These are phyloP conservation scores for Lipomyces lipofer DNA, from an alignment of 805 yeast genomes.

Conservation along the genomic window DNA sequence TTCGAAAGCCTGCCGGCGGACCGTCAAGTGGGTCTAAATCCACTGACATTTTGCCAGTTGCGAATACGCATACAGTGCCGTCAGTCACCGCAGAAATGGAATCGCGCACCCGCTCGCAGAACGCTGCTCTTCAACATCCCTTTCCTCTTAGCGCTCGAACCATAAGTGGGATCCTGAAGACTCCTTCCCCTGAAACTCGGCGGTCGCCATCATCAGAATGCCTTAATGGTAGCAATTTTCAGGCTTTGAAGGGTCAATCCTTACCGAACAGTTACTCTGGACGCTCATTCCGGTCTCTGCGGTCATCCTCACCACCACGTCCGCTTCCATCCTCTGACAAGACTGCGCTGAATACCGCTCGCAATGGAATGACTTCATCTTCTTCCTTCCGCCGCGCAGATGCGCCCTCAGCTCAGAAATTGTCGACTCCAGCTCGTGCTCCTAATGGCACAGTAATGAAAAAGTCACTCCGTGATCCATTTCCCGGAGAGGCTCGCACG, in stretches of 20 bases:
- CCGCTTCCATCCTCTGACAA: background rate
- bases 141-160: constrained; percentile 10
- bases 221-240: background rate
- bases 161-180: constrained; percentile 2
- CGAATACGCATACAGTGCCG: no score
- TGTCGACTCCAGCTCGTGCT: background rate
- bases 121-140: constrained; percentile 16
- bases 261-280: constrained; percentile 1
- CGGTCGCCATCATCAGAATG: background rate
- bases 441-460: constrained; percentile 5
- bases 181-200: constrained; percentile 2
- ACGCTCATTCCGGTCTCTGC: background rate
- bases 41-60: no score
- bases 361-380: constrained; percentile 6
- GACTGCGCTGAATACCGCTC: constrained; percentile 2
- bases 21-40: no score
- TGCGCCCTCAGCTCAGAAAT: background rate
- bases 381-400: constrained; percentile 16
- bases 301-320: background rate
- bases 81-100: constrained; percentile 8
- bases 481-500: no score
- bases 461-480: constrained; percentile 13
- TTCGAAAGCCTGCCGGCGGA: background rate
- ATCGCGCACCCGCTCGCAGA: constrained; percentile 11
- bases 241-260: background rate